Percentiles rank a stretch among this genome's conserved stretches.
These are phyloP conservation scores for Clonostachys rosea DNA, from an alignment of 2,329 filamentous ascomycete genomes.

Conservation along the genomic window DNA sequence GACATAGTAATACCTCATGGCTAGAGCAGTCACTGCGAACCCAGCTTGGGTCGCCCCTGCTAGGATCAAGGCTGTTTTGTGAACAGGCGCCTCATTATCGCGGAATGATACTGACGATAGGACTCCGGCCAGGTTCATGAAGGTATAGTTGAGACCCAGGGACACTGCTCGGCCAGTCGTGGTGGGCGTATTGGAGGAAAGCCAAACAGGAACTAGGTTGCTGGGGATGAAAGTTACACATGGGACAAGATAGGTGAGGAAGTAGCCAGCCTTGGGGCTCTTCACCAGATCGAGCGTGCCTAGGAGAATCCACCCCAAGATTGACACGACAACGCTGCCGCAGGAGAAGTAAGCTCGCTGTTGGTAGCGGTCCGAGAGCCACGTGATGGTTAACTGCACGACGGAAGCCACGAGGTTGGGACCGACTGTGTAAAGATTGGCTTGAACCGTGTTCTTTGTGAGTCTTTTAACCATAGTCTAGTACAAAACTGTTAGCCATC, in stretches of 20 bases:
- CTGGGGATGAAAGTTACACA: constrained; percentile 12
- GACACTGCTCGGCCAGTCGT: constrained; percentile 5
- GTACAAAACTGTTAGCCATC: not conserved
- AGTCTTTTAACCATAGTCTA: constrained; percentile 26
- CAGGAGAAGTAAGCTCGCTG: constrained; percentile 10
- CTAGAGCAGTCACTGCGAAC: constrained; percentile 1
- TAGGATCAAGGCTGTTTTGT: constrained; percentile 3
- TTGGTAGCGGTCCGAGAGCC: constrained; percentile 9
- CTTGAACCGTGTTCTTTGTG: constrained; percentile 17
- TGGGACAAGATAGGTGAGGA: constrained; percentile 12
- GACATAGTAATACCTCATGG: constrained; percentile 3
- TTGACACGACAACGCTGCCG: constrained; percentile 6
- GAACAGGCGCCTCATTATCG: constrained; percentile 4
- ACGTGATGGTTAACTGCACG: constrained; percentile 8
- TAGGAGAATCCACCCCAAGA: constrained; percentile 12
- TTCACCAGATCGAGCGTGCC: constrained; percentile 10
- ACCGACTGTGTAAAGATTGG: constrained; percentile 16
- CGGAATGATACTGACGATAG: constrained; percentile 4
- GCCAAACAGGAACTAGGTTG: constrained; percentile 5
- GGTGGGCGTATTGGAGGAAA: constrained; percentile 5
- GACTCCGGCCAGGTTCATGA: constrained; percentile 6
- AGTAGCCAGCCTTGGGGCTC: constrained; percentile 11
- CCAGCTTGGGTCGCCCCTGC: constrained; percentile 2
- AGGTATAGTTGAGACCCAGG: constrained; percentile 5
- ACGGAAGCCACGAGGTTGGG: constrained; percentile 13